These are phyloP conservation scores for Nigrospora oryzae DNA, from an alignment of 2,329 filamentous ascomycete genomes.

Conservation along the genomic window DNA sequence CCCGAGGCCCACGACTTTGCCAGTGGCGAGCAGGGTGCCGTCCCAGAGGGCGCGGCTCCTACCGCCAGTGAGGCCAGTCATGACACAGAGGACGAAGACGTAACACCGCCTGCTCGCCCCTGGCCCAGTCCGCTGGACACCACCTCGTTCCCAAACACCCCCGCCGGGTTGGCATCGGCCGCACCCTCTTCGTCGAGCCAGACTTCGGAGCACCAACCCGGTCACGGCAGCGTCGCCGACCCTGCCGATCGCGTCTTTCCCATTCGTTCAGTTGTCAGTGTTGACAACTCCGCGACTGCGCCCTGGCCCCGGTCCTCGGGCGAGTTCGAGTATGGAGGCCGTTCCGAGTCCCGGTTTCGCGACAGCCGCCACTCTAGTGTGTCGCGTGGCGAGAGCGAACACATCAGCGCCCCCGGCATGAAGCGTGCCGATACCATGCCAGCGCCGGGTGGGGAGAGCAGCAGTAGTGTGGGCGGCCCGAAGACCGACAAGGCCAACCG, in stretches of 20 bases:
- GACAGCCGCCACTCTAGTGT: slow-evolving; percentile 22
- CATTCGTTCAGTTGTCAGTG: slow-evolving; percentile 70
- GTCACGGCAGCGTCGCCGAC: slow-evolving; percentile 21
- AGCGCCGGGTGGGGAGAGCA: slow-evolving; percentile 1
- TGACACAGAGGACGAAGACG: background rate
- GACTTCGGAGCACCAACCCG: slow-evolving; percentile 30
- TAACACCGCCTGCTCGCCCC: slow-evolving; percentile 1
- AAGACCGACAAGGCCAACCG: background rate
- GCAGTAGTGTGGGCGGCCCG: background rate
- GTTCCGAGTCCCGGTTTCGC: slow-evolving; percentile 16
- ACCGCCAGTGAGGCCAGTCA: background rate
- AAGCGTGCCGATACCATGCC: slow-evolving; percentile 10
- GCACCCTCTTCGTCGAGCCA: slow-evolving; percentile 31
- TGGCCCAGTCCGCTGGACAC: background rate
- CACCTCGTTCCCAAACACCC: background rate
- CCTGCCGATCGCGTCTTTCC: slow-evolving; percentile 62
- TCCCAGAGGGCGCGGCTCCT: background rate
- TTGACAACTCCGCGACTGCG: slow-evolving; percentile 42
- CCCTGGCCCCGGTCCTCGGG: slow-evolving; percentile 23
- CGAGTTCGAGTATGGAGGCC: slow-evolving; percentile 29
- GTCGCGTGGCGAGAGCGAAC: slow-evolving; percentile 18
- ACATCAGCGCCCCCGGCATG: background rate
- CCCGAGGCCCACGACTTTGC: background rate
- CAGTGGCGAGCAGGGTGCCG: background rate
- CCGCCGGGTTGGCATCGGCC: background rate